These are phyloP conservation scores for Sporothrix variecibatus DNA, from an alignment of 2,329 filamentous ascomycete genomes.

Conservation along the genomic window DNA sequence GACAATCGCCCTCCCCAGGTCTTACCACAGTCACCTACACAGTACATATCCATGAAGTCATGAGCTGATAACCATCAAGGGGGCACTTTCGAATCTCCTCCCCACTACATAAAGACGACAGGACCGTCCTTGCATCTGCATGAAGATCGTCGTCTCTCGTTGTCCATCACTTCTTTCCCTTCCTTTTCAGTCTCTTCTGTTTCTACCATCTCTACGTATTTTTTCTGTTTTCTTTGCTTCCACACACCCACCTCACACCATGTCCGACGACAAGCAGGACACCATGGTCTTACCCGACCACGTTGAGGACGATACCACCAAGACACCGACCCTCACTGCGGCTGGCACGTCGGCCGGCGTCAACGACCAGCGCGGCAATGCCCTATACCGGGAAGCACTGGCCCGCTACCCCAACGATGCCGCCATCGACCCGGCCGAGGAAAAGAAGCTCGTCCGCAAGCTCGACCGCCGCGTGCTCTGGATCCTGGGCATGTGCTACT, in stretches of 20 bases:
- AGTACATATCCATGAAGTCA: no score
- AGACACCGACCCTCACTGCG: neutral
- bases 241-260: neutral
- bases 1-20: no score
- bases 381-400: neutral
- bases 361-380: neutral
- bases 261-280: neutral
- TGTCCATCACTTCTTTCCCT: neutral
- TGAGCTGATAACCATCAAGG: no score
- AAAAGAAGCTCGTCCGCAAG: neutral
- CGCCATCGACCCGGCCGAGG: neutral
- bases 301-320: neutral
- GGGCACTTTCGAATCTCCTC: no score
- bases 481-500: slow-evolving; percentile 8
- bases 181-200: neutral
- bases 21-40: no score
- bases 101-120: no score
- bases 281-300: neutral
- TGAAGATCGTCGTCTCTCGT: neutral
- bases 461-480: neutral
- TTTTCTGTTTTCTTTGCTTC: neutral
- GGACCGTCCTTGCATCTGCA: neutral
- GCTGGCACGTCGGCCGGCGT: neutral
- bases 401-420: neutral
- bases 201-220: neutral